Base-by-base conservation (phyloP, 2,329 filamentous ascomycete genomes). In the Hymenoscyphus linearis region DNA sequence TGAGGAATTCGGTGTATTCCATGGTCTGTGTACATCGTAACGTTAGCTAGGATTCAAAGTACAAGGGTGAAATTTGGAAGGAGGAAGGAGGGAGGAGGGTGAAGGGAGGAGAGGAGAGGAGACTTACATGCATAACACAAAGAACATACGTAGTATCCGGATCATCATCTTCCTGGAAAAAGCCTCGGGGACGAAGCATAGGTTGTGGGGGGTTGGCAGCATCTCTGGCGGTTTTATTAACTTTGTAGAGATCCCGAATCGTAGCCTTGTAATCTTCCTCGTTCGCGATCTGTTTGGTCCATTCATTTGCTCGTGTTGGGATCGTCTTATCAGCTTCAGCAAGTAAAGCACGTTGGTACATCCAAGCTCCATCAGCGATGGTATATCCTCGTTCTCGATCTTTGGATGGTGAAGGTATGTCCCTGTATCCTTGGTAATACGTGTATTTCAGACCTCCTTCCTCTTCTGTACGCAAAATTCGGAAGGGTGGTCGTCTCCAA, bases 81-180 rank as follows among this genome's bases (percentile, higher is more conserved):
- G 18, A 40, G 16, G 26, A 27, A 26, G 47, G 47, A 52, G 12
- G 50, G 50, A 26, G 6, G 12, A 9, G n/a, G n/a, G n/a, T 25
- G 14, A n/a, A 18, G 18, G 18, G 4, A 40, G 18, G 12, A 40
- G 16, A n/a, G 18, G 18, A 40, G 37, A n/a, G 40, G 40, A 10
- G 12, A 57, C 55, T 57, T 40, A 61, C 59, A 35, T 61, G 59
- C 55, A 61, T 61, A 3, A 60, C n/a, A 4, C 18, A 37, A 2
- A 60, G 14, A 22, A 47, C 40, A 12, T 47, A 12, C 0, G 40
- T 47, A 10, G 14, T 47, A n/a, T 47, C 40, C 5, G 40, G 40
- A 18, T 47, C 18, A 22, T 47, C 40, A 25, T 25, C 40, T 22
- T n/a, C 6, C 1, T n/a, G 5, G 40, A 31, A 31, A 7, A 31